Conservation (phyloP, 768 basidiomycete genomes). For the Phlegmacium glaucopus region DNA sequence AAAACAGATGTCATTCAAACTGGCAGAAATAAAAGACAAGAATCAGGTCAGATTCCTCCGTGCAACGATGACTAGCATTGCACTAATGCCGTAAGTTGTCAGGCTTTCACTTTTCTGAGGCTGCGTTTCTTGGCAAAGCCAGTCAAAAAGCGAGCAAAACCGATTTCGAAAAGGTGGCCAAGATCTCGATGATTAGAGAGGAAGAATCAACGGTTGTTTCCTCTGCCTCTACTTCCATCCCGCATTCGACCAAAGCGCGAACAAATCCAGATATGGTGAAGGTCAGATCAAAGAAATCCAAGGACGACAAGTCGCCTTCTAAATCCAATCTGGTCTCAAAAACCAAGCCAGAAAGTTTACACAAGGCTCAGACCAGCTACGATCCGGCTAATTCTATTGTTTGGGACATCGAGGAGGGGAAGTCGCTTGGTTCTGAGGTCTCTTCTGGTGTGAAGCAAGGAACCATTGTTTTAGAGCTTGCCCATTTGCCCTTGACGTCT, state of each 20-base stretch:
- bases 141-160: constrained; percentile 13
- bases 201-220: too few species aligned
- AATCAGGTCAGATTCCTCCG: constrained; percentile 16
- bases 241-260: too few species aligned
- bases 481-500: neutral
- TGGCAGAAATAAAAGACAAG: constrained; percentile 17
- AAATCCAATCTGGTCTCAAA: neutral
- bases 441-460: constrained; percentile 6
- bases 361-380: constrained; percentile 4
- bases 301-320: neutral
- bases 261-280: too few species aligned
- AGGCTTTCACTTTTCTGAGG: constrained; percentile 41
- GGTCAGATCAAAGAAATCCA: neutral
- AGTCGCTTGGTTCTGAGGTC: constrained; percentile 4
- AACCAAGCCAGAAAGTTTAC: neutral
- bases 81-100: neutral
- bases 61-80: too few species aligned
- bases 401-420: constrained; percentile 31
- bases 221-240: too few species aligned
- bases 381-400: constrained; percentile 24
- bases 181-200: too few species aligned
- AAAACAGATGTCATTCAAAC: constrained; percentile 25
- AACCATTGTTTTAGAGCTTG: constrained; percentile 10
- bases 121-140: constrained; percentile 38
- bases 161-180: neutral